Evolutionary conservation across 108 stramenopile species (phyloP).

Genomic region (Poteriospumella lacustris): DNA sequence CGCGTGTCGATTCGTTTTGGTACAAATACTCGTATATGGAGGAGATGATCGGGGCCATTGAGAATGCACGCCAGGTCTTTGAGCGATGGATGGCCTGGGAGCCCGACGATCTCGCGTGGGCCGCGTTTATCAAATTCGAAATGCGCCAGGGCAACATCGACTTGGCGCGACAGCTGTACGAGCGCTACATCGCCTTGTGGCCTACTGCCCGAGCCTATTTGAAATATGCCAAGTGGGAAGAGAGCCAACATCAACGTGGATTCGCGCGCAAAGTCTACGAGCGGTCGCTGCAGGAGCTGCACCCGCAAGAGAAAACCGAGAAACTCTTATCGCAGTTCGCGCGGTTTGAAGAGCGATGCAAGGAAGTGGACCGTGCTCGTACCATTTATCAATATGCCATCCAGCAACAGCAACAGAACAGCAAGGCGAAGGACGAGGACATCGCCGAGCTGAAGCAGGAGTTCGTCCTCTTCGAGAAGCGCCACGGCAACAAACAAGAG

Average conservation of each 20-base stretch:
- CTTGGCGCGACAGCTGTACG: slow-evolving; percentile 45
- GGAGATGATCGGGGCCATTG: slow-evolving; percentile 88
- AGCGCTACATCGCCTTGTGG: slow-evolving; percentile 82
- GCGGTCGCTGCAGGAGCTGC: slow-evolving; percentile 80
- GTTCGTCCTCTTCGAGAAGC: slow-evolving; percentile 90
- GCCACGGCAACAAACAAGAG: slow-evolving; percentile 79
- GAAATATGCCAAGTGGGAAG: slow-evolving; percentile 97
- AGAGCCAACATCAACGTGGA: slow-evolving; percentile 76
- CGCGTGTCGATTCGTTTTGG: slow-evolving; percentile 93
- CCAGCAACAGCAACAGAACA: slow-evolving; percentile 28
- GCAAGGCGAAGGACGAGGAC: slow-evolving; percentile 62
- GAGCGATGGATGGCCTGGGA: slow-evolving; percentile 99
- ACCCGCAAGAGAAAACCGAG: slow-evolving; percentile 72
- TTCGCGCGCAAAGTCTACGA: slow-evolving; percentile 88
- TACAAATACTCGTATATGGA: slow-evolving; percentile 99
- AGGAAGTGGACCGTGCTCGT: slow-evolving; percentile 92
- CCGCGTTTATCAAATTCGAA: slow-evolving; percentile 89
- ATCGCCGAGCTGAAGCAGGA: slow-evolving; percentile 46
- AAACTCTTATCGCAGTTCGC: slow-evolving; percentile 80
- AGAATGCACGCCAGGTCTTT: slow-evolving; percentile 85
- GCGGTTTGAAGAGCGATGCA: slow-evolving; percentile 71
- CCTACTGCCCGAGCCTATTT: slow-evolving; percentile 77
- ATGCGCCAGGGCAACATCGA: slow-evolving; percentile 66
- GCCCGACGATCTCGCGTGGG: slow-evolving; percentile 95
- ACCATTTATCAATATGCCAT: slow-evolving; percentile 93